These are phyloP conservation scores for Cordyceps pruinosa DNA, from an alignment of 2,329 filamentous ascomycete species.

Conservation along the genomic window DNA sequence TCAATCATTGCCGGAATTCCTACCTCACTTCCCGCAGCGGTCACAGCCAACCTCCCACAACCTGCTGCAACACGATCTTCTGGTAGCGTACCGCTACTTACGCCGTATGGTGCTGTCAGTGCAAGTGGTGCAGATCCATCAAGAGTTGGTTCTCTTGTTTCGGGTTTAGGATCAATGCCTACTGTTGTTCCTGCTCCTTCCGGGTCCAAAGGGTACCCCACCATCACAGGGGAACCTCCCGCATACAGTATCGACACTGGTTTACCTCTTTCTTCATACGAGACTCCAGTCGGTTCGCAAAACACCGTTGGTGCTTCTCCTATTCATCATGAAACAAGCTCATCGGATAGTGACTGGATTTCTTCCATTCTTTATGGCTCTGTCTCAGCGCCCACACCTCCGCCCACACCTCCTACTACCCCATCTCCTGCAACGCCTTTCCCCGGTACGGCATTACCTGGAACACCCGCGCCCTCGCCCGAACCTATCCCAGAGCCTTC, in stretches of 20 bases:
- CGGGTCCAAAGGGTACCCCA: not conserved
- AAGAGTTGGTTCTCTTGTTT: not conserved
- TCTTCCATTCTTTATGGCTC: conserved; percentile 11
- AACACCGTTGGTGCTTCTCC: not conserved
- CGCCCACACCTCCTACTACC: conserved; percentile 25
- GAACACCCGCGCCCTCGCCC: not conserved
- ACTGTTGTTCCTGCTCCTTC: not conserved
- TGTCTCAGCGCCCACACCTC: conserved; percentile 27
- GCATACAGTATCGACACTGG: conserved; percentile 2
- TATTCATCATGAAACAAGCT: not conserved
- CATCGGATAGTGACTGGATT: conserved; percentile 8
- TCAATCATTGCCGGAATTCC: not conserved
- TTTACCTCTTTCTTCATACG: not conserved
- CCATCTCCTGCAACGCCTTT: conserved; percentile 15
- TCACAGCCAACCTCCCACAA: not conserved
- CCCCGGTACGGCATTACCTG: not conserved
- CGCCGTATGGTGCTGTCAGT: not conserved
- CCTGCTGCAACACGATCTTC: not conserved
- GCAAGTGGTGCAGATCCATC: not conserved
- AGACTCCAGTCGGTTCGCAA: not conserved
- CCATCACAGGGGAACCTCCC: not conserved
- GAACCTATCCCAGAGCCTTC: conserved; percentile 18
- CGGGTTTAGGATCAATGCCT: not conserved
- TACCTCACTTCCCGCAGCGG: not conserved
- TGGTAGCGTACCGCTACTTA: not conserved